Evolutionary conservation across 805 yeast species (phyloP).

Genomic region (Cyberlindnera euphorbiae): DNA sequence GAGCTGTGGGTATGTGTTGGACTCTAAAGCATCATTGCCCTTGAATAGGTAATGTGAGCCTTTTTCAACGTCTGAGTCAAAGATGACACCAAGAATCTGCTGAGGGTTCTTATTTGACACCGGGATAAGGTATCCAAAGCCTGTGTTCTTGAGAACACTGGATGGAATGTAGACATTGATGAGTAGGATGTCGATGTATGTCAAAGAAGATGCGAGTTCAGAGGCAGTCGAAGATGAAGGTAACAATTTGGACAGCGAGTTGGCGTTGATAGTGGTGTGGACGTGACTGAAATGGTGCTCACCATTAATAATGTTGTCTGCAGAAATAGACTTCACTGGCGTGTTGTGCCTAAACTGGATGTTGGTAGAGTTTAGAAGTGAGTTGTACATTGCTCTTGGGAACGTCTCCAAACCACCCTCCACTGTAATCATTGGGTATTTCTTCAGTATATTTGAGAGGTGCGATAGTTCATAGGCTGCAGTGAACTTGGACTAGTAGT

Average conservation of each 20-base stretch:
- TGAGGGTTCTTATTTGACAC: conserved; percentile 40
- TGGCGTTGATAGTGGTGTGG: conserved; percentile 51
- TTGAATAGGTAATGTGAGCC: conserved; percentile 34
- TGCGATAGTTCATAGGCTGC: conserved; percentile 36
- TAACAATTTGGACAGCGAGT: conserved; percentile 10
- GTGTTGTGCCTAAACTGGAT: conserved; percentile 34
- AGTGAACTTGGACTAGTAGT: conserved; percentile 39
- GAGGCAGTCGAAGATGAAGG: neutral
- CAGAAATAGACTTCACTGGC: conserved; percentile 17
- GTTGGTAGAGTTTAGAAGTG: conserved; percentile 36
- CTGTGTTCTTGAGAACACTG: conserved; percentile 43
- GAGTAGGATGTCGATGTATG: conserved; percentile 45
- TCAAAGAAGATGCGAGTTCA: conserved; percentile 16
- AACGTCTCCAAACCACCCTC: conserved; percentile 52
- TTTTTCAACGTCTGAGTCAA: conserved; percentile 80
- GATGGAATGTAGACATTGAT: conserved; percentile 62
- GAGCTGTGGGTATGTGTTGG: conserved; percentile 9
- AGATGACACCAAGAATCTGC: conserved; percentile 77
- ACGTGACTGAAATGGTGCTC: conserved; percentile 44
- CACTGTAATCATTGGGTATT: conserved; percentile 59
- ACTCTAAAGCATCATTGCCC: conserved; percentile 7
- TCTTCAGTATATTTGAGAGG: conserved; percentile 32
- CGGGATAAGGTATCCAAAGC: conserved; percentile 91
- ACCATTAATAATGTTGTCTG: conserved; percentile 5
- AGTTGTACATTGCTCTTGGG: conserved; percentile 38